These are phyloP conservation scores for Mortierella sp. DNA, from an alignment of 371 early-diverging fungal species.

Conservation along the genomic window DNA sequence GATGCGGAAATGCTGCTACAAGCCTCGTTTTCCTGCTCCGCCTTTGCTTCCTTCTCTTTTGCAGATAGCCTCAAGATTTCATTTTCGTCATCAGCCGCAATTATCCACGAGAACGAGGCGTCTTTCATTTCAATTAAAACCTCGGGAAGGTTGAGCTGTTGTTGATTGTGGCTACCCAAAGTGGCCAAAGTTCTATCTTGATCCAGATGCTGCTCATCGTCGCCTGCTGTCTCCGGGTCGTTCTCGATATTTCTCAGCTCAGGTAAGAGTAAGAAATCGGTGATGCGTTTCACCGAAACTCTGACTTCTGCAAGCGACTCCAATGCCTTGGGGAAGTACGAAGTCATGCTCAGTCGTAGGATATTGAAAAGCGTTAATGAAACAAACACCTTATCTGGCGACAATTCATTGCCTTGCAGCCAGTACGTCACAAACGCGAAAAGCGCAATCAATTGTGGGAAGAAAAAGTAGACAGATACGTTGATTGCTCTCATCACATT, in stretches of 20 bases:
- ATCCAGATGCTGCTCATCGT: background rate
- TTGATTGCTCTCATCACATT: constrained; percentile 55
- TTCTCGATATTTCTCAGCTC: constrained; percentile 60
- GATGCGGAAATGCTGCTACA: background rate
- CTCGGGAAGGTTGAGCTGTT: background rate
- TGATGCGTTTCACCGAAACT: constrained; percentile 68
- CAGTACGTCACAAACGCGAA: constrained; percentile 55
- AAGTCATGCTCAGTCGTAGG: constrained; percentile 67
- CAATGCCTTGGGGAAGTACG: constrained; percentile 67
- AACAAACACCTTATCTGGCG: constrained; percentile 57
- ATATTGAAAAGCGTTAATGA: constrained; percentile 59
- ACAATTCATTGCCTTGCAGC: constrained; percentile 41
- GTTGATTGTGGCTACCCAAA: background rate
- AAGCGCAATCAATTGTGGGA: constrained; percentile 65
- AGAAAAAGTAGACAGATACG: constrained; percentile 57
- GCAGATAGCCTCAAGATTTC: constrained; percentile 39
- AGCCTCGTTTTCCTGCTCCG: background rate
- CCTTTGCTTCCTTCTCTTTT: constrained; percentile 36
- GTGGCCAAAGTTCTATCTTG: background rate
- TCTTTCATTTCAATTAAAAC: constrained; percentile 40
- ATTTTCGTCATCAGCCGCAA: constrained; percentile 26
- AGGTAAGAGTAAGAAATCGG: constrained; percentile 63
- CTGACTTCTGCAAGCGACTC: constrained; percentile 65
- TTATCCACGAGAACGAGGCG: constrained; percentile 46
- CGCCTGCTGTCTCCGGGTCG: constrained; percentile 9